Conservation (phyloP, 805 yeast genomes). For the Barnettozyma populi region DNA sequence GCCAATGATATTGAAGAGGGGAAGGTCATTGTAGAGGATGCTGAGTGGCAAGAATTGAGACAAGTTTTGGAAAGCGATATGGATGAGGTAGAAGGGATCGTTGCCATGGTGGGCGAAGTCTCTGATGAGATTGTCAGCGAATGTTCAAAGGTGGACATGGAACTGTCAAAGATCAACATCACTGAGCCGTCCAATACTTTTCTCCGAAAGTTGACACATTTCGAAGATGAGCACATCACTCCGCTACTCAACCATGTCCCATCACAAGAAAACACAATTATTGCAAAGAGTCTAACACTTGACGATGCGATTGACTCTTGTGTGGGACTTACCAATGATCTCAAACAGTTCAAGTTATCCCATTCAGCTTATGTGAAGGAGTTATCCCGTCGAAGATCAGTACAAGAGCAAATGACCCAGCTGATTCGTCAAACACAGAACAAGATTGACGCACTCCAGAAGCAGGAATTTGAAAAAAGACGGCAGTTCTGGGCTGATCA, state of each 20-base stretch:
- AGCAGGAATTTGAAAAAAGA: constrained; percentile 40
- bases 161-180: constrained; percentile 27
- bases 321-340: neutral
- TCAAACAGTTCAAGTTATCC: constrained; percentile 40
- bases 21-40: constrained; percentile 25
- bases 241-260: neutral
- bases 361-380: constrained; percentile 50
- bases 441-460: constrained; percentile 33
- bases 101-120: constrained; percentile 40
- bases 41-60: constrained; percentile 35
- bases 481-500: constrained; percentile 38
- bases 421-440: constrained; percentile 38
- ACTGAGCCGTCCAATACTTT: constrained; percentile 21
- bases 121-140: constrained; percentile 25
- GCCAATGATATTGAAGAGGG: constrained; percentile 35
- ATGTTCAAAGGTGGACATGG: constrained; percentile 23
- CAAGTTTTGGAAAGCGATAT: constrained; percentile 48
- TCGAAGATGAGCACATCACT: constrained; percentile 17
- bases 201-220: constrained; percentile 17
- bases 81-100: constrained; percentile 51
- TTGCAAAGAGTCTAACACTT: constrained; percentile 4
- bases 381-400: constrained; percentile 41
- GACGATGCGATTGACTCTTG: neutral
- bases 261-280: constrained; percentile 5
- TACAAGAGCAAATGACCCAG: constrained; percentile 35